Percentiles rank a stretch among this genome's conserved stretches.
Conservation (phyloP, 805 yeast genomes). For the Teunomyces atbi region DNA sequence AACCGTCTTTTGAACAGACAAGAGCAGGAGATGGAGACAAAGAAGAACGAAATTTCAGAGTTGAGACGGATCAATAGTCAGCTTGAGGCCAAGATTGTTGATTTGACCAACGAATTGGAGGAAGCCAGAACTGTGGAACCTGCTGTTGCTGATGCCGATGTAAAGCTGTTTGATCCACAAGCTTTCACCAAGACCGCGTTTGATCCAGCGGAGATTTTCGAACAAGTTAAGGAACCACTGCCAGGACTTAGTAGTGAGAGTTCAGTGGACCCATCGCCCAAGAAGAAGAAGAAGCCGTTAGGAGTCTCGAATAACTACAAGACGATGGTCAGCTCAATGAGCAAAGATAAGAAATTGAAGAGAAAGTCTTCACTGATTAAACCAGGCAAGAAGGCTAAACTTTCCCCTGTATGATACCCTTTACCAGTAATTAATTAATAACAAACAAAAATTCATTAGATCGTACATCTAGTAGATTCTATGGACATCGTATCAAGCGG, state of each 20-base stretch:
- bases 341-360: conserved; percentile 12
- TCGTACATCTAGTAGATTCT: background rate
- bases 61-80: background rate
- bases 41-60: background rate
- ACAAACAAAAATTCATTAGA: background rate
- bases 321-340: conserved; percentile 8
- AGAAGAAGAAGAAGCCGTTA: conserved; percentile 6
- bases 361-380: conserved; percentile 5
- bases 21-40: conserved; percentile 1
- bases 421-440: background rate
- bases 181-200: background rate
- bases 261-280: conserved; percentile 1
- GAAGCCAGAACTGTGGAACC: conserved; percentile 1
- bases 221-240: conserved; percentile 1
- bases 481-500: conserved; percentile 26
- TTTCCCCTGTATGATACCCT: conserved; percentile 2
- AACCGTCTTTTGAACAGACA: conserved; percentile 3
- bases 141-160: conserved; percentile 4
- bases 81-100: background rate
- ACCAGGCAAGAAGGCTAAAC: conserved; percentile 2
- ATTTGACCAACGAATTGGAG: conserved; percentile 2
- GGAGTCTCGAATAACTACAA: conserved; percentile 11
- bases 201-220: conserved; percentile 8
- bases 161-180: conserved; percentile 5
- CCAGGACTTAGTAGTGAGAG: background rate